Evolutionary conservation across 2,329 filamentous ascomycete species (phyloP).

Genomic region (Aspergillus calidoustus): DNA sequence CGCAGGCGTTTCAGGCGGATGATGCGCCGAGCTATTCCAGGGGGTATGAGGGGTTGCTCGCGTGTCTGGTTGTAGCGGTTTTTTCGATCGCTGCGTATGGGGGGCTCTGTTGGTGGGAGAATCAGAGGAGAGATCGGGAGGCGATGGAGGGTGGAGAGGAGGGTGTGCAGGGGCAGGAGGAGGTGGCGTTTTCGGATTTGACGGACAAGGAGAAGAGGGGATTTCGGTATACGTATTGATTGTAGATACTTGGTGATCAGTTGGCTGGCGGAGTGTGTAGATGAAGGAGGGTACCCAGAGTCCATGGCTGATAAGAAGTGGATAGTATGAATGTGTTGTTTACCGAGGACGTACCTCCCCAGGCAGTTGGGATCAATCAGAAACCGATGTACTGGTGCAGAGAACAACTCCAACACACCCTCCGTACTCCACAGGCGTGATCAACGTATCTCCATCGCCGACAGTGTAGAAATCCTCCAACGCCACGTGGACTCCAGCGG

Average conservation of each 20-base stretch:
- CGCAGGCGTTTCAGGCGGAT: slow-evolving; percentile 48
- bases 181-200: slow-evolving; percentile 7
- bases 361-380: too few relatives aligned
- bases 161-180: neutral
- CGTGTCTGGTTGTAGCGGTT: slow-evolving; percentile 9
- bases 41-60: slow-evolving; percentile 2
- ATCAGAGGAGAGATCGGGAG: neutral
- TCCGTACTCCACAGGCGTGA: too few relatives aligned
- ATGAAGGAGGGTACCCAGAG: too few relatives aligned
- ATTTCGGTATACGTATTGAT: slow-evolving; percentile 11
- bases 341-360: too few relatives aligned
- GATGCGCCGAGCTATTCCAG: slow-evolving; percentile 28
- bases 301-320: too few relatives aligned
- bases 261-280: too few relatives aligned
- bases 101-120: slow-evolving; percentile 2
- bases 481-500: too few relatives aligned
- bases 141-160: neutral
- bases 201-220: slow-evolving; percentile 11
- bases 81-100: slow-evolving; percentile 7
- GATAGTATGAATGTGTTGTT: too few relatives aligned
- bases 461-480: too few relatives aligned
- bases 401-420: too few relatives aligned
- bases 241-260: neutral
- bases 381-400: too few relatives aligned
- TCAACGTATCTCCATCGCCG: too few relatives aligned